These are phyloP conservation scores for Entomortierella lignicola DNA, from an alignment of 192 early-diverging fungal genomes.

Conservation along the genomic window DNA sequence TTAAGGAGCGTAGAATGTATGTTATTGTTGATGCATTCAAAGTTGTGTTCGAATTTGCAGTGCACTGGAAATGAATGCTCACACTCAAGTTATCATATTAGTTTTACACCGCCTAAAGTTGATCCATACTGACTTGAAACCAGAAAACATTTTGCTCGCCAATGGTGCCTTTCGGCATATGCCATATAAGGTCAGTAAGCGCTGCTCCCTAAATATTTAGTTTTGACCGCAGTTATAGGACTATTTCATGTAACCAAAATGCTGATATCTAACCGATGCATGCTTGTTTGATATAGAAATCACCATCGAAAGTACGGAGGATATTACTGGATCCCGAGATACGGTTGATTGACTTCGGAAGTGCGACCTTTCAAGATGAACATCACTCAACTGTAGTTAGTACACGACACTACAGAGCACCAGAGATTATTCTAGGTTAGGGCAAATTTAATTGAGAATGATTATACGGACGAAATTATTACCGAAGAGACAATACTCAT, in stretches of 20 bases:
- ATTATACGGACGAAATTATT: background rate
- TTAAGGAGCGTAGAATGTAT: constrained; percentile 84
- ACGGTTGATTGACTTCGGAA: constrained; percentile 96
- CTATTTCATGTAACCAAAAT: background rate
- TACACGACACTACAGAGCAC: constrained; percentile 96
- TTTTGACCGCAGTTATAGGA: background rate
- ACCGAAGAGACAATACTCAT: background rate
- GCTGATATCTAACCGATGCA: background rate
- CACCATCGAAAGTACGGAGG: constrained; percentile 64
- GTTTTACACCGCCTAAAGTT: constrained; percentile 87
- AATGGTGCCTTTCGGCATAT: constrained; percentile 67
- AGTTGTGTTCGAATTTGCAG: no score
- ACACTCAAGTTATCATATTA: no score
- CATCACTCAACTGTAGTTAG: constrained; percentile 95
- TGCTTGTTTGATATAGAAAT: constrained; percentile 44
- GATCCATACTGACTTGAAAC: constrained; percentile 98
- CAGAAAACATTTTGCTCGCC: constrained; percentile 90
- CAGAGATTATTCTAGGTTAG: constrained; percentile 92
- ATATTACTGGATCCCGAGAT: constrained; percentile 81
- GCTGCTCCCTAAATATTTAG: no score
- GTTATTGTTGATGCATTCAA: background rate
- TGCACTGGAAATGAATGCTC: no score
- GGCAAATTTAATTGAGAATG: background rate
- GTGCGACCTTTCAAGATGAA: constrained; percentile 92
- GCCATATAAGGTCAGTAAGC: constrained; percentile 55